phyloP scores from a whole-genome alignment of 352 stramenopile genomes.

The Phytophthora megakarya region DNA sequence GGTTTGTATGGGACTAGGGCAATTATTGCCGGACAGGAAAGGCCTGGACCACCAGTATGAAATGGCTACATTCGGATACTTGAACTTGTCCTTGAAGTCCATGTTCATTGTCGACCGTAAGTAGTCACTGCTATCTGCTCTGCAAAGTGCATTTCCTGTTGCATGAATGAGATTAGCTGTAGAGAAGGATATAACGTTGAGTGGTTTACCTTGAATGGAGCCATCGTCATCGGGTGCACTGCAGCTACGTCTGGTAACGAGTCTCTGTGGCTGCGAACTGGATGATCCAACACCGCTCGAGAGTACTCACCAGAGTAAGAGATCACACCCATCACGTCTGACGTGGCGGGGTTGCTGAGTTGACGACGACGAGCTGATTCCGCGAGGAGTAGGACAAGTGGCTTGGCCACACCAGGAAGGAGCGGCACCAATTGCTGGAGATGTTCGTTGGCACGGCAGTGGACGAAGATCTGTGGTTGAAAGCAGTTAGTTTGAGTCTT shows the following conservation, averaged over 20 bases:
- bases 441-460: conserved; percentile 66
- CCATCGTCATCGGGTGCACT: conserved; percentile 60
- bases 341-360: conserved; percentile 53
- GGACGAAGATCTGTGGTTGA: conserved; percentile 59
- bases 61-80: conserved; percentile 14
- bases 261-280: conserved; percentile 54
- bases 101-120: conserved; percentile 47
- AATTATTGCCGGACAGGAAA: conserved; percentile 2
- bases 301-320: conserved; percentile 57
- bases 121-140: conserved; percentile 65
- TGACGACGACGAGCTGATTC: conserved; percentile 53
- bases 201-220: conserved; percentile 49
- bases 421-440: conserved; percentile 78
- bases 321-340: conserved; percentile 59
- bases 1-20: background rate
- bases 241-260: conserved; percentile 38
- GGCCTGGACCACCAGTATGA: conserved; percentile 28
- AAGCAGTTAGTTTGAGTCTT: background rate
- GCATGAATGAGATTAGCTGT: background rate
- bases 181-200: background rate
- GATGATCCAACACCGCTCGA: conserved; percentile 48
- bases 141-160: conserved; percentile 71
- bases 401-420: conserved; percentile 63
- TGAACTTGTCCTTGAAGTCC: conserved; percentile 4
- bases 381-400: conserved; percentile 56